Base-by-base conservation (phyloP, 129 eudicot genomes). In the Arctium minus region DNA sequence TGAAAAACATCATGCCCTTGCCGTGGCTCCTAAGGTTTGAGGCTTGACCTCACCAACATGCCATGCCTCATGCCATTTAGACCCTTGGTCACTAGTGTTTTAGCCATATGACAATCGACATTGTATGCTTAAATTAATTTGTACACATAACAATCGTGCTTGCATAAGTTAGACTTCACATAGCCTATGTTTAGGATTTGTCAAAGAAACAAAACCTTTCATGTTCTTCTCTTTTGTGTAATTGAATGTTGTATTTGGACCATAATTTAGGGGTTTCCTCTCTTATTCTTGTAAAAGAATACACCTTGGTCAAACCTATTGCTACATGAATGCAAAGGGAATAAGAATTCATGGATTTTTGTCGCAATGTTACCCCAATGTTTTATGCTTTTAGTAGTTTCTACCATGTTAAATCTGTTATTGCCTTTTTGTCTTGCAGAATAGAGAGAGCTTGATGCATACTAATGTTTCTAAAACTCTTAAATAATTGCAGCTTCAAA, bases 401-500 rank as follows among this genome's bases (percentile, higher is more conserved):
- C 36, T 73, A n/a, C 11, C 3, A 38, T 38, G 53, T n/a, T 38
- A 39, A n/a, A 73, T 6, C 15, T 15, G 0, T 73, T 39, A 39
- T 72, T 18, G 8, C 8, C 50, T 37, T 29, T 73, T 39, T 73
- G 7, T 73, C 11, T 62, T n/a, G 9, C 2, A 27, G 67, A 56
- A 13, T 56, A 56, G 67, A 17, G 67, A 27, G 67, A 56, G 27
- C 67, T 3, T 56, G 67, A 56, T 56, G 67, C 68, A 60, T 60
- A n/a, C 35, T 37, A 32, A 78, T 8, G 40, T 7, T 69, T n/a
- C 6, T 27, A 15, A 48, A 10, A 5, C 71, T 18, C 29, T 5
- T 10, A 60, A 64, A 75, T 22, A 7, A 9, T 70, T 65, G 84
- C 81, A 82, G 86, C 69, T 69, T 73, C 80, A 31, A 42, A 62